phyloP scores from a whole-genome alignment of 164 flowering plant species.

The Malania oleifera region DNA sequence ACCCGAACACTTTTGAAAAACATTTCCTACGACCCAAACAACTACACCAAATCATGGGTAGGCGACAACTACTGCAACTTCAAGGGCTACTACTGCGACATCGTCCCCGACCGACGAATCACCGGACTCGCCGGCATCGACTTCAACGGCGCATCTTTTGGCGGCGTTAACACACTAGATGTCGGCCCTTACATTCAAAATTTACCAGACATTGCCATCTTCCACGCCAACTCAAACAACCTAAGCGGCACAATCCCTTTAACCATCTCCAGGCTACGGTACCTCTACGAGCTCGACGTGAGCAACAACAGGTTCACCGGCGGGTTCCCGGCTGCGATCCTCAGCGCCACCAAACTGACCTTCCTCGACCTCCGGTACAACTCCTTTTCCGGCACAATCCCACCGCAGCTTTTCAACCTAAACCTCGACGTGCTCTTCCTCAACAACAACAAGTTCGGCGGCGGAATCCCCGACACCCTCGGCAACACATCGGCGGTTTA shows the following conservation, averaged over 20 bases:
- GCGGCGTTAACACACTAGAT: slow-evolving; percentile 13
- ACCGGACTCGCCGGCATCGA: slow-evolving; percentile 21
- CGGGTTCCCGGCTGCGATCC: slow-evolving; percentile 31
- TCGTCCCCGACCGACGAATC: not conserved
- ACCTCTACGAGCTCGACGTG: slow-evolving; percentile 51
- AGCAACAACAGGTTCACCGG: slow-evolving; percentile 46
- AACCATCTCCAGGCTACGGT: slow-evolving; percentile 12
- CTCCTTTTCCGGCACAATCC: slow-evolving; percentile 26
- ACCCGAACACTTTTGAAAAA: slow-evolving; percentile 13
- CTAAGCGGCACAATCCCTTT: slow-evolving; percentile 29
- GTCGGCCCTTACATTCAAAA: slow-evolving; percentile 23
- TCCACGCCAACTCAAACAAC: slow-evolving; percentile 53
- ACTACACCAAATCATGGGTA: slow-evolving; percentile 19
- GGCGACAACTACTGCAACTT: slow-evolving; percentile 27
- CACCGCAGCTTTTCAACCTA: slow-evolving; percentile 25
- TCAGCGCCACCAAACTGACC: slow-evolving; percentile 18
- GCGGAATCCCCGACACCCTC: slow-evolving; percentile 26
- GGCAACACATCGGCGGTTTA: slow-evolving; percentile 28
- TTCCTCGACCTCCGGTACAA: slow-evolving; percentile 55
- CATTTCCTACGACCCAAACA: slow-evolving; percentile 24
- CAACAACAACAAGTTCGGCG: slow-evolving; percentile 37
- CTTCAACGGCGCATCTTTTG: slow-evolving; percentile 27
- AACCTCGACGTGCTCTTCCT: slow-evolving; percentile 32
- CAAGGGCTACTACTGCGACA: slow-evolving; percentile 34
- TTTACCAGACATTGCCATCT: slow-evolving; percentile 24